Evolutionary conservation across 208 protist genomes (phyloP).

Genomic region (Trypanosoma mega): DNA sequence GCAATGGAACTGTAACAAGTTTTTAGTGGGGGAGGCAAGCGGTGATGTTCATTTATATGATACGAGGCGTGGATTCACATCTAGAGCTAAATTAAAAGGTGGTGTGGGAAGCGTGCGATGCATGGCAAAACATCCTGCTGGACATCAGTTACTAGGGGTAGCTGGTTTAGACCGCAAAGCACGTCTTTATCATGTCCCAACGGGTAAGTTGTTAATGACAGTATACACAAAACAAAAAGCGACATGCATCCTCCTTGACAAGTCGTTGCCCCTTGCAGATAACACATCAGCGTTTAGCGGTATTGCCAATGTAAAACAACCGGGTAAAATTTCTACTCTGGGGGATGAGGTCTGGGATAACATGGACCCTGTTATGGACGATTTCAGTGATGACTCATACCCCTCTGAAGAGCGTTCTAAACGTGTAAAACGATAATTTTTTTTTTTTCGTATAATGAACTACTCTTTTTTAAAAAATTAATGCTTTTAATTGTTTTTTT

Average conservation of each 20-base stretch:
- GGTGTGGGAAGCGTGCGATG: slow-evolving; percentile 81
- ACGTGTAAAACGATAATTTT: not conserved
- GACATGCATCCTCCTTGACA: slow-evolving; percentile 69
- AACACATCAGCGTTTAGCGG: slow-evolving; percentile 61
- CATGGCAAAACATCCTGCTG: slow-evolving; percentile 81
- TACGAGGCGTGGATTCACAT: slow-evolving; percentile 79
- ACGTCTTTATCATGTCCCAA: slow-evolving; percentile 80
- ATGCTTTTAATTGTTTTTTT: not conserved
- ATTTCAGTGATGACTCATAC: slow-evolving; percentile 39
- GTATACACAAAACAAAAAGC: slow-evolving; percentile 77
- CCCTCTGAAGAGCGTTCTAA: not conserved
- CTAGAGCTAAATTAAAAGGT: slow-evolving; percentile 73
- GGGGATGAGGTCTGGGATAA: slow-evolving; percentile 82
- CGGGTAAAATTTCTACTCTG: slow-evolving; percentile 51
- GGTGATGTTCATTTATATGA: slow-evolving; percentile 87
- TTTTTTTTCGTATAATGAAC: not conserved
- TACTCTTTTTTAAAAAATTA: not conserved
- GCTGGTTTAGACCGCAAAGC: slow-evolving; percentile 78
- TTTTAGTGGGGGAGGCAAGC: slow-evolving; percentile 80
- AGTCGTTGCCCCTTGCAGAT: slow-evolving; percentile 54
- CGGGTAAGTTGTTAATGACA: slow-evolving; percentile 66
- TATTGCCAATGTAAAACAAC: slow-evolving; percentile 67
- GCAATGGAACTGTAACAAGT: slow-evolving; percentile 88
- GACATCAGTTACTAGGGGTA: slow-evolving; percentile 75
- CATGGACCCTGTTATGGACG: slow-evolving; percentile 84